phyloP scores from a whole-genome alignment of 2,329 filamentous ascomycete genomes.

The Penicillium expansum region DNA sequence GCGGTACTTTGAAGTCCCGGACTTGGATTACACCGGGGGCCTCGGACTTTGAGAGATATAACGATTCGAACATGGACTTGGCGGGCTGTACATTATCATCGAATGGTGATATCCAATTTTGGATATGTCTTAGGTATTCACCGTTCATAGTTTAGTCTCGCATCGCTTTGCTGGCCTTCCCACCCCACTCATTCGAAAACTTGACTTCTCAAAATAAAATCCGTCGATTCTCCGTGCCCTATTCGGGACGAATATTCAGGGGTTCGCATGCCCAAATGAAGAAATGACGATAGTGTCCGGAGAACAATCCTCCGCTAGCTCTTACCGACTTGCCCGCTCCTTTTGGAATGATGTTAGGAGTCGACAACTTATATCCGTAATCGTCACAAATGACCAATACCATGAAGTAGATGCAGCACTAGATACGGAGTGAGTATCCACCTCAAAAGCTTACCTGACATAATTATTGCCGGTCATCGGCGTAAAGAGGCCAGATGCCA shows the following conservation, averaged over 20 bases:
- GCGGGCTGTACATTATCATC: not conserved
- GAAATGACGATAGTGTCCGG: not conserved
- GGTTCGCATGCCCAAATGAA: not conserved
- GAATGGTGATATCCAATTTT: not conserved
- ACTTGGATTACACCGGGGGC: not conserved
- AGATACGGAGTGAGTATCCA: not conserved
- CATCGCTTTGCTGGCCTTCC: not conserved
- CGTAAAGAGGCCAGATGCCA: slow-evolving; percentile 4
- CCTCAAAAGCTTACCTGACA: not conserved
- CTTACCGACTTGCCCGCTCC: not conserved
- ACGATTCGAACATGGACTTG: not conserved
- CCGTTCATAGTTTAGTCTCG: not conserved
- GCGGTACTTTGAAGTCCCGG: slow-evolving; percentile 3
- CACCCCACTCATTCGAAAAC: not conserved
- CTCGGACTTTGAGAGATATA: not conserved
- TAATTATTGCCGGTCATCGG: slow-evolving; percentile 23
- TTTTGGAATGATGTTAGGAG: not conserved
- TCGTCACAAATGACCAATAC: slow-evolving; percentile 2
- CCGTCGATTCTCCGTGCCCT: not conserved
- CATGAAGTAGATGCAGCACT: not conserved
- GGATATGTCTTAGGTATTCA: not conserved
- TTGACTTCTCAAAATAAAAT: not conserved
- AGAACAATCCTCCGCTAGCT: not conserved
- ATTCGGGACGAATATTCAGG: not conserved
- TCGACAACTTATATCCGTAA: slow-evolving; percentile 1